Evolutionary conservation across 768 basidiomycete genomes (phyloP).

Genomic region (Boletus subcaerulescens): DNA sequence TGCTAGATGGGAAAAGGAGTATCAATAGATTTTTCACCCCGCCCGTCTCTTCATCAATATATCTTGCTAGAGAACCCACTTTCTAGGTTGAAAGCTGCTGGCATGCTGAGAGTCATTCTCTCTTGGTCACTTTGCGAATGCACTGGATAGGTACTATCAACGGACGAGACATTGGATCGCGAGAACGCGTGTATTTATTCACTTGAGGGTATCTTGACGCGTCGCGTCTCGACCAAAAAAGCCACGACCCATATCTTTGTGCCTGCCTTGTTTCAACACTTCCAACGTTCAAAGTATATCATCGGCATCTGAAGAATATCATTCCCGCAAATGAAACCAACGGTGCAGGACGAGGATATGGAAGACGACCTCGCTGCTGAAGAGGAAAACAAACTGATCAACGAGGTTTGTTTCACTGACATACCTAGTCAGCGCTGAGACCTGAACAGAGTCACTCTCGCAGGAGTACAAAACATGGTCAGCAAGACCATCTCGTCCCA

Average conservation of each 20-base stretch:
- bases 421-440: background rate
- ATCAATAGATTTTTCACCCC: slow-evolving; percentile 41
- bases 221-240: slow-evolving; percentile 24
- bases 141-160: slow-evolving; percentile 6
- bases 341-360: slow-evolving; percentile 54
- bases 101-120: background rate
- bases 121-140: background rate
- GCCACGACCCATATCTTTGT: background rate
- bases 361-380: slow-evolving; percentile 81
- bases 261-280: background rate
- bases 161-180: background rate
- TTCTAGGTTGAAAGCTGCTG: slow-evolving; percentile 5
- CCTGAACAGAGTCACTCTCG: slow-evolving; percentile 9
- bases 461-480: slow-evolving; percentile 89
- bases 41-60: slow-evolving; percentile 21
- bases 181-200: slow-evolving; percentile 1
- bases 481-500: slow-evolving; percentile 12
- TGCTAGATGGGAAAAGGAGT: slow-evolving; percentile 70
- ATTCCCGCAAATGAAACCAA: slow-evolving; percentile 42
- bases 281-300: background rate
- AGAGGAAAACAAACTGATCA: slow-evolving; percentile 85
- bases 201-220: slow-evolving; percentile 11
- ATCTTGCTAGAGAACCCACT: slow-evolving; percentile 26
- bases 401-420: slow-evolving; percentile 55
- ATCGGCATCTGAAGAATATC: background rate